phyloP scores from a whole-genome alignment of 257 asterid genomes.

The Voacanga thouarsii region DNA sequence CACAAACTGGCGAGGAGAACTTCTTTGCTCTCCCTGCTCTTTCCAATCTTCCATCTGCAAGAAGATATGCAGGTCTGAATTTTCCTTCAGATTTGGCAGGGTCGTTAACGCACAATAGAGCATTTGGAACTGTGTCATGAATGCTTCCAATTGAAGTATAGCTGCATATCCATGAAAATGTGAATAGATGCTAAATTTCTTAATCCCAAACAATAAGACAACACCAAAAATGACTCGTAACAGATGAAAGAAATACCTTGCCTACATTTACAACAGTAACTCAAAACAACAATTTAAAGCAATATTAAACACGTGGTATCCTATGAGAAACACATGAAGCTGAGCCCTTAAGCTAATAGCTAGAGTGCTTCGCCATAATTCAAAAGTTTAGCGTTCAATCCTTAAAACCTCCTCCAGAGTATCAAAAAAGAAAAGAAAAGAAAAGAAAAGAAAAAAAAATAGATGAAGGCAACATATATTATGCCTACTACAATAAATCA shows the following conservation, averaged over 20 bases:
- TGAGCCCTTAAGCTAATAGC: neutral
- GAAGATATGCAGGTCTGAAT: constrained; percentile 81
- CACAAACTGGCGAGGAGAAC: constrained; percentile 30
- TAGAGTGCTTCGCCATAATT: neutral
- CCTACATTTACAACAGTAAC: neutral
- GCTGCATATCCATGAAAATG: constrained; percentile 39
- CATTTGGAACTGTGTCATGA: constrained; percentile 90
- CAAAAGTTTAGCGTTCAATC: neutral
- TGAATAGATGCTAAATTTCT: constrained; percentile 7
- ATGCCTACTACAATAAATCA: neutral
- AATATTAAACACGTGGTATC: neutral
- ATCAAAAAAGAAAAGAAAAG: neutral
- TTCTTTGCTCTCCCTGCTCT: constrained; percentile 89
- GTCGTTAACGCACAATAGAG: constrained; percentile 45
- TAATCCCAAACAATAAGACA: neutral
- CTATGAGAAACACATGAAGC: neutral
- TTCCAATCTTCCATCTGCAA: constrained; percentile 88
- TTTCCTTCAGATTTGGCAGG: constrained; percentile 43
- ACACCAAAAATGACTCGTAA: neutral
- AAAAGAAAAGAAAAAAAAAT: neutral
- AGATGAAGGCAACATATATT: neutral
- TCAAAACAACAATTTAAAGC: neutral
- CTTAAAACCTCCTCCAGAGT: neutral
- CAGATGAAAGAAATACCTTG: neutral
- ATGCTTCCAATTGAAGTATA: constrained; percentile 97